Evolutionary conservation across 1,139 yeast species (phyloP).

Genomic region (Arxiozyma telluris): DNA sequence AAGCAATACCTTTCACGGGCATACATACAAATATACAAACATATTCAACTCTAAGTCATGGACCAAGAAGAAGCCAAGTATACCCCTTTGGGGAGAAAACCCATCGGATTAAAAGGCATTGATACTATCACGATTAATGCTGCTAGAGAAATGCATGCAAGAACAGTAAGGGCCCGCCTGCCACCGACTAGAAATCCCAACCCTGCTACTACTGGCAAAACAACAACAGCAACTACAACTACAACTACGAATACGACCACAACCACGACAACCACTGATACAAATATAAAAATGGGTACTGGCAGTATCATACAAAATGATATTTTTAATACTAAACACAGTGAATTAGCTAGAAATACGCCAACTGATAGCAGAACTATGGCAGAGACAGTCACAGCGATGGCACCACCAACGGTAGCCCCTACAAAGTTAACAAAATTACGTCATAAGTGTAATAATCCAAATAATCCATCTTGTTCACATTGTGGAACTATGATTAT

Average conservation of each 20-base stretch:
- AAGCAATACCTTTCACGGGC: too few relatives aligned
- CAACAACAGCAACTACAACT: conserved; percentile 2
- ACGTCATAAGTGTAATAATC: conserved; percentile 25
- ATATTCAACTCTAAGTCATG: conserved; percentile 1
- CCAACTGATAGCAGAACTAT: background rate
- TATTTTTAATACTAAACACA: conserved; percentile 7
- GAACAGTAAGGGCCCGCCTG: conserved; percentile 22
- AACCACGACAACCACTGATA: background rate
- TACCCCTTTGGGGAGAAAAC: background rate
- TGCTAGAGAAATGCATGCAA: conserved; percentile 55
- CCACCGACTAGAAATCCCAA: conserved; percentile 12
- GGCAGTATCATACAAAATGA: background rate
- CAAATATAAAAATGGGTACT: background rate
- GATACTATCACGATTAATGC: conserved; percentile 49
- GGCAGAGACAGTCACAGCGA: conserved; percentile 2
- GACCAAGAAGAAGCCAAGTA: background rate
- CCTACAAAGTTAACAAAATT: conserved; percentile 12
- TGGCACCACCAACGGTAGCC: conserved; percentile 4
- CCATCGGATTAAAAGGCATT: conserved; percentile 32
- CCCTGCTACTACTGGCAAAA: conserved; percentile 10
- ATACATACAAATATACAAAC: too few relatives aligned
- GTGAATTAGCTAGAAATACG: background rate
- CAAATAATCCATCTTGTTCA: conserved; percentile 40
- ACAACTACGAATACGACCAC: conserved; percentile 17
- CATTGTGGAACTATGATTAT: conserved; percentile 65